phyloP scores from a whole-genome alignment of 1,284 basidiomycete genomes.

The Clitocybe nebularis region DNA sequence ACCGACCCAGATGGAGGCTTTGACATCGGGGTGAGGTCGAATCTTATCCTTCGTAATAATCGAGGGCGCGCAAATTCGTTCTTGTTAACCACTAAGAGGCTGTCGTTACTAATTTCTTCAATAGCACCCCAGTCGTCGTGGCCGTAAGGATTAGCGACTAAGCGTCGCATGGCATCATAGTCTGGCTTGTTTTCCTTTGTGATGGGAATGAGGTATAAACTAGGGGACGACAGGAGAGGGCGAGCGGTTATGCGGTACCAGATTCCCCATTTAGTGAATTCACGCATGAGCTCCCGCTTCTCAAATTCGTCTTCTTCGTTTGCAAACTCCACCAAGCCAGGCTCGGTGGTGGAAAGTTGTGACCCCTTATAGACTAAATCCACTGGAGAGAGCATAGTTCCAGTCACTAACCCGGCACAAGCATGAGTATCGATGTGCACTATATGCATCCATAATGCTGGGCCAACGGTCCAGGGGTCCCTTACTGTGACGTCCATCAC shows the following conservation, averaged over 20 bases:
- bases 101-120: slow-evolving; percentile 40
- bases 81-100: slow-evolving; percentile 48
- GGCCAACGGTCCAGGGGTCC: slow-evolving; percentile 61
- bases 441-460: slow-evolving; percentile 57
- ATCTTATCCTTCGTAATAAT: slow-evolving; percentile 51
- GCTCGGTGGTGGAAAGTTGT: slow-evolving; percentile 34
- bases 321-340: slow-evolving; percentile 34
- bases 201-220: slow-evolving; percentile 63
- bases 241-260: slow-evolving; percentile 61
- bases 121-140: slow-evolving; percentile 51
- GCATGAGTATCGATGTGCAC: slow-evolving; percentile 46
- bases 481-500: slow-evolving; percentile 53
- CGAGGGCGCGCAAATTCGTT: slow-evolving; percentile 54
- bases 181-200: slow-evolving; percentile 45
- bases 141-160: slow-evolving; percentile 47
- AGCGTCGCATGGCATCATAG: slow-evolving; percentile 47
- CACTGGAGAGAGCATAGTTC: slow-evolving; percentile 46
- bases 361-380: slow-evolving; percentile 35
- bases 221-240: slow-evolving; percentile 44
- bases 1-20: slow-evolving; percentile 43
- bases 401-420: slow-evolving; percentile 58
- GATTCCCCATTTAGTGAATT: slow-evolving; percentile 59
- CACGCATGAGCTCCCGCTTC: slow-evolving; percentile 47
- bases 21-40: slow-evolving; percentile 63
- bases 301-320: slow-evolving; percentile 40